A percentile compares a stretch with the other conserved stretches of the same genome.
These are phyloP conservation scores for Dendryphion nanum DNA, from an alignment of 2,329 filamentous ascomycete species.

Conservation along the genomic window DNA sequence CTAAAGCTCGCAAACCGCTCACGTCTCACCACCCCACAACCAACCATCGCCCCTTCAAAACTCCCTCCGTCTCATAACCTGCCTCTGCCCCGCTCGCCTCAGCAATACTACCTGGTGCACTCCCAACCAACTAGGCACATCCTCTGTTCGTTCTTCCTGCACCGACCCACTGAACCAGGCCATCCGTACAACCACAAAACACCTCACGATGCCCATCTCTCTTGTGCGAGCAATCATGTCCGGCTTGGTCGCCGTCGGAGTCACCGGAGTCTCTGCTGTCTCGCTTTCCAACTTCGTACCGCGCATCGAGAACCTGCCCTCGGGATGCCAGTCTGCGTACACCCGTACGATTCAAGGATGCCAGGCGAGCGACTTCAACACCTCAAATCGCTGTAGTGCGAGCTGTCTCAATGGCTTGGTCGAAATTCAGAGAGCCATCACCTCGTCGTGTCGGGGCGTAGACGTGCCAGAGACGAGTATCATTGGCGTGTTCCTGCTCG, in stretches of 20 bases:
- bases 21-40: constrained; percentile 23
- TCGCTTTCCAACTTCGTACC: constrained; percentile 47
- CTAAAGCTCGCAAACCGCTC: constrained; percentile 16
- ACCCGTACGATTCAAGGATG: constrained; percentile 42
- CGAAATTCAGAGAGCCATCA: constrained; percentile 33
- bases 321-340: constrained; percentile 42
- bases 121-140: too few relatives aligned
- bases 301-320: constrained; percentile 39
- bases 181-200: constrained; percentile 3
- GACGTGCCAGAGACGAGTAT: constrained; percentile 40
- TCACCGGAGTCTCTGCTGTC: constrained; percentile 32
- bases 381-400: constrained; percentile 25
- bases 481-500: constrained; percentile 43
- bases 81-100: too few relatives aligned
- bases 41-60: constrained; percentile 15
- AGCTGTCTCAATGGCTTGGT: constrained; percentile 43
- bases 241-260: constrained; percentile 19
- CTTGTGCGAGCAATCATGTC: constrained; percentile 11
- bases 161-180: constrained; percentile 10
- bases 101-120: too few relatives aligned
- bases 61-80: constrained; percentile 28
- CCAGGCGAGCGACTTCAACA: constrained; percentile 38
- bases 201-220: constrained; percentile 8
- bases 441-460: constrained; percentile 31
- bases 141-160: too few relatives aligned